Conservation (phyloP, 208 protist species). For the Crithidia expoeki region DNA sequence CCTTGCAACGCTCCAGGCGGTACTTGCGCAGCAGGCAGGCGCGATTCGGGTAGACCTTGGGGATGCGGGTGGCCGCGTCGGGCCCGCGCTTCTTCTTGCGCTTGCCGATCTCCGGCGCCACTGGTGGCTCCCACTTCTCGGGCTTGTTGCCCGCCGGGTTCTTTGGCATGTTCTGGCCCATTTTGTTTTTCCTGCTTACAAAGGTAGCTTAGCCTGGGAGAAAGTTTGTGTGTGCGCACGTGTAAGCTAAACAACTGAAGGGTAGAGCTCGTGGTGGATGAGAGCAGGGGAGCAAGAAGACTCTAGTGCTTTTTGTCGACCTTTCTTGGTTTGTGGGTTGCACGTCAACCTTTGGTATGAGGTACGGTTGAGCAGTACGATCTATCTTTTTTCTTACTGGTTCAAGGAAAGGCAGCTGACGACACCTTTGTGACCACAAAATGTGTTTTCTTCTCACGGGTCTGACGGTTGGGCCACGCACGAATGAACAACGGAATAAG, state of each 20-base stretch:
- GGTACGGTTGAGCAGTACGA: background rate
- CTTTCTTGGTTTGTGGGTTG: background rate
- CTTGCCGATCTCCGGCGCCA: constrained; percentile 93
- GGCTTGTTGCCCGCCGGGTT: constrained; percentile 47
- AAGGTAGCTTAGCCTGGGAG: too few relatives aligned
- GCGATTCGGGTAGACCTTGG: constrained; percentile 94
- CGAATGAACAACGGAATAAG: background rate
- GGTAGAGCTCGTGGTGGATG: too few relatives aligned
- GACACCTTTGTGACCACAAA: too few relatives aligned
- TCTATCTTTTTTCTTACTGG: too few relatives aligned
- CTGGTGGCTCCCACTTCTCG: constrained; percentile 96
- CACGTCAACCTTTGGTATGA: background rate
- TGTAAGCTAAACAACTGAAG: too few relatives aligned
- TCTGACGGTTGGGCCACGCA: too few relatives aligned
- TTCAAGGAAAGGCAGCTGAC: too few relatives aligned
- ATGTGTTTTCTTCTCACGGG: too few relatives aligned
- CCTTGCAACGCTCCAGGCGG: constrained; percentile 98
- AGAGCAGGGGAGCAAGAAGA: too few relatives aligned
- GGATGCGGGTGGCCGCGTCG: constrained; percentile 76
- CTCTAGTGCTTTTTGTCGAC: background rate
- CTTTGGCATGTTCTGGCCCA: constrained; percentile 76
- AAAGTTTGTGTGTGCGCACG: background rate
- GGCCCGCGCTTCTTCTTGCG: constrained; percentile 88
- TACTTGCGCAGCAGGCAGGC: constrained; percentile 98
- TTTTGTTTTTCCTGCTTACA: constrained; percentile 23